These are phyloP conservation scores for Hagleromyces aurorensis DNA, from an alignment of 805 yeast species.

Conservation along the genomic window DNA sequence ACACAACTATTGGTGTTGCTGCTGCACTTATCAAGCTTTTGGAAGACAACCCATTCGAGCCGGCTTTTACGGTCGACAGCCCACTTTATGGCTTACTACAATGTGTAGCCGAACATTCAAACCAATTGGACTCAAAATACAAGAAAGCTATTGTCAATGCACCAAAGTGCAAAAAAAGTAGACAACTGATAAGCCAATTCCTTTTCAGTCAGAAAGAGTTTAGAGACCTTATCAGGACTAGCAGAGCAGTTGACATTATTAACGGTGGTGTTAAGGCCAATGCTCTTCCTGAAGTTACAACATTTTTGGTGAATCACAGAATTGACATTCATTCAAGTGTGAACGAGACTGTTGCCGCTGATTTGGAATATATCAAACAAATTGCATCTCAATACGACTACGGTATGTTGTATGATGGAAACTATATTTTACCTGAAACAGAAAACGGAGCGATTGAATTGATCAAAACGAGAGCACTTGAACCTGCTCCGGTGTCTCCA, in stretches of 20 bases:
- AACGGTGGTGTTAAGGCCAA: conserved; percentile 69
- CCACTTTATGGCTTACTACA: conserved; percentile 52
- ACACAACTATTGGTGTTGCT: conserved; percentile 70
- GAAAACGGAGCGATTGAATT: conserved; percentile 28
- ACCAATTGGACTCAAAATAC: conserved; percentile 13
- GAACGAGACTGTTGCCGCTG: conserved; percentile 35
- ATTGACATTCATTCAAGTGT: conserved; percentile 49
- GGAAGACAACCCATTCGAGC: conserved; percentile 46
- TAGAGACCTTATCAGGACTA: conserved; percentile 45
- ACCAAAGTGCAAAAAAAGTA: conserved; percentile 31
- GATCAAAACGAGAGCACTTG: conserved; percentile 18
- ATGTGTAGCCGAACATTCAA: conserved; percentile 51
- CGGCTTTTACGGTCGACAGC: conserved; percentile 41
- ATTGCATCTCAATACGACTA: conserved; percentile 43
- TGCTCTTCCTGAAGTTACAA: conserved; percentile 63
- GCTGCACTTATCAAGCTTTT: conserved; percentile 48
- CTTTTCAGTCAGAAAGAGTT: conserved; percentile 10
- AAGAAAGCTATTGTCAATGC: conserved; percentile 30
- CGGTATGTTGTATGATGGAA: conserved; percentile 34
- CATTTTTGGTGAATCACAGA: conserved; percentile 54
- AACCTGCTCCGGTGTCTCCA: conserved; percentile 37
- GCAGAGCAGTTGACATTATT: conserved; percentile 62
- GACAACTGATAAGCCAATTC: conserved; percentile 27
- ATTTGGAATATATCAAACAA: conserved; percentile 30
- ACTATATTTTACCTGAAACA: conserved; percentile 20